Percentiles rank a stretch among this genome's conserved stretches.
Conservation (phyloP, 108 stramenopile genomes). For the Nannochloropsis granulata region DNA sequence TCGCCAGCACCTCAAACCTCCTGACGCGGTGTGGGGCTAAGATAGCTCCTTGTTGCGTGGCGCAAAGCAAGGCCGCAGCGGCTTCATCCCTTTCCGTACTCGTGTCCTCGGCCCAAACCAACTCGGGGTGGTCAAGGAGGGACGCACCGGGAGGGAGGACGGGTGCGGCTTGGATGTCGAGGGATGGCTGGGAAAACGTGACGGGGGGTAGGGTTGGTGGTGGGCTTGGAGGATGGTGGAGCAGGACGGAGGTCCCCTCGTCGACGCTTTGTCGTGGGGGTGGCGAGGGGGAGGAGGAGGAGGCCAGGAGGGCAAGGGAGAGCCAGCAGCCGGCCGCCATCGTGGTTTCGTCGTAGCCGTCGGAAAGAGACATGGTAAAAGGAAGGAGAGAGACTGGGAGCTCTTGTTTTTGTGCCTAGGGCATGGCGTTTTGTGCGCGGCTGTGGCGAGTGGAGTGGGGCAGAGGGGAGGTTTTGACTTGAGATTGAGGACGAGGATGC, state of each 20-base stretch:
- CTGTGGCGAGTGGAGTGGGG: no score
- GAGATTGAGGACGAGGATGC: no score
- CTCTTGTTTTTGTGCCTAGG: no score
- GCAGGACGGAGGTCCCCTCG: background rate
- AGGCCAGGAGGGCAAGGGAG: background rate
- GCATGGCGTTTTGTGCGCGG: no score
- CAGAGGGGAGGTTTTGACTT: no score
- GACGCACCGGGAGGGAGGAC: background rate
- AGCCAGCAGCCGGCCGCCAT: background rate
- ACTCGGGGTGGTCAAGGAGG: background rate
- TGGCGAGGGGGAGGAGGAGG: background rate
- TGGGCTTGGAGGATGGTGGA: background rate
- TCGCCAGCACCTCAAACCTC: constrained; percentile 2
- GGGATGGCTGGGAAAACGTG: background rate
- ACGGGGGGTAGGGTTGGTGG: background rate
- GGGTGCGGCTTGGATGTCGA: background rate
- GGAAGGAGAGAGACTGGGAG: no score
- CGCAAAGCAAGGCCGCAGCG: background rate
- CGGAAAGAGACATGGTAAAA: background rate
- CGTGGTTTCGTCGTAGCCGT: background rate
- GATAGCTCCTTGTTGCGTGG: background rate
- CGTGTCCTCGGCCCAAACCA: background rate
- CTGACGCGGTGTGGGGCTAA: background rate
- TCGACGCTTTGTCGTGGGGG: background rate
- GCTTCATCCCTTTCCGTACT: background rate